These are phyloP conservation scores for Hypoxylon cercidicola DNA, from an alignment of 495 filamentous ascomycete species.

Conservation along the genomic window DNA sequence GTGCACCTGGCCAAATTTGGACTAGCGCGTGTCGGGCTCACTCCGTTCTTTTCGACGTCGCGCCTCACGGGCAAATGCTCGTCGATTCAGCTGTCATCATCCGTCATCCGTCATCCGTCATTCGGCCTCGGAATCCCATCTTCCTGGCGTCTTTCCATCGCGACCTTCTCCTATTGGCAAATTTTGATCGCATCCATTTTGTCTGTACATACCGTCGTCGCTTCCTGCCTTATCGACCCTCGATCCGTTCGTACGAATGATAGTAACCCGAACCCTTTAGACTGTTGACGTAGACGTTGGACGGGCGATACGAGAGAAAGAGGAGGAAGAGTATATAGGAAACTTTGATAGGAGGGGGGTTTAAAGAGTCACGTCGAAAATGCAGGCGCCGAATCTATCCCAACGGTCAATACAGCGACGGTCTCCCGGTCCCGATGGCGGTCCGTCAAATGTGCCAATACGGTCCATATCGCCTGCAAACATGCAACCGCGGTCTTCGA, in stretches of 20 bases:
- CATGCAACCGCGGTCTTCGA: conserved; percentile 63
- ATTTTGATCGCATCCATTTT: conserved; percentile 4
- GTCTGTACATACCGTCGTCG: conserved; percentile 6
- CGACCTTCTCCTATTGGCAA: conserved; percentile 9
- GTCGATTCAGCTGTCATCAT: conserved; percentile 19
- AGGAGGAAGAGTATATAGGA: conserved; percentile 32
- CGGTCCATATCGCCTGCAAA: conserved; percentile 80
- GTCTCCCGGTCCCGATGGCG: conserved; percentile 61
- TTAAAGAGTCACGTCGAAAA: conserved; percentile 31
- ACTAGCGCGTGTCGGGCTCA: conserved; percentile 36
- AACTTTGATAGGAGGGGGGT: conserved; percentile 15
- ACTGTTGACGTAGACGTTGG: conserved; percentile 5
- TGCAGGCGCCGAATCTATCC: conserved; percentile 54
- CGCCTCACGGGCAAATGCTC: conserved; percentile 40
- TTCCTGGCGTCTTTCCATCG: conserved; percentile 21
- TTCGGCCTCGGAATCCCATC: conserved; percentile 13
- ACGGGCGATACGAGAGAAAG: conserved; percentile 19
- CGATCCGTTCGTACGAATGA: conserved; percentile 23
- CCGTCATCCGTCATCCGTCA: conserved; percentile 31
- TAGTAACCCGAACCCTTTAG: conserved; percentile 3
- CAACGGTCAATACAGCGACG: conserved; percentile 58
- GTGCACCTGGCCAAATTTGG: conserved; percentile 17
- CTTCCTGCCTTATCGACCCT: conserved; percentile 8
- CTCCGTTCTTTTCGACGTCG: conserved; percentile 43
- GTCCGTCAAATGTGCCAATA: conserved; percentile 64